Percentiles rank a stretch among this genome's conserved stretches.
Evolutionary conservation across 768 basidiomycete species (phyloP).

Genomic region (Wakefieldia striispora): DNA sequence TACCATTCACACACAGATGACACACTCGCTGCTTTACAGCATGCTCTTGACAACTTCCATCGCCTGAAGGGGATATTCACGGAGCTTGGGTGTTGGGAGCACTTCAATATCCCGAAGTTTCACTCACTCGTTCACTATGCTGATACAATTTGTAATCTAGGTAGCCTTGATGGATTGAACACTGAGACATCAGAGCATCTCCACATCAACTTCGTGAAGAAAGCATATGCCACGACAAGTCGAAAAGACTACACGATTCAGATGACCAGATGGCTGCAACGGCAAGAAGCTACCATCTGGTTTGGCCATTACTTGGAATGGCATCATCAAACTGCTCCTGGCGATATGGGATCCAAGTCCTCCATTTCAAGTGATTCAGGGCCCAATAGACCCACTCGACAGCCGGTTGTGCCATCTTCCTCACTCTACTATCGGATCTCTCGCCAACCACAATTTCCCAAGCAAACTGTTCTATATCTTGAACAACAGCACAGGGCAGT

Average conservation of each 20-base stretch:
- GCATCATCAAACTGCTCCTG: background rate
- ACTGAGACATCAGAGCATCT: background rate
- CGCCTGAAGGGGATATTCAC: background rate
- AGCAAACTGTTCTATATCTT: too few species aligned
- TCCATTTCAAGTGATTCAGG: too few species aligned
- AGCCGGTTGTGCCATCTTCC: too few species aligned
- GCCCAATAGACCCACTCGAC: too few species aligned
- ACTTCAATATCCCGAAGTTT: slow-evolving; percentile 1
- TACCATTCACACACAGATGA: background rate
- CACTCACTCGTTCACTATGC: background rate
- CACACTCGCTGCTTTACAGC: background rate
- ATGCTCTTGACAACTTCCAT: background rate
- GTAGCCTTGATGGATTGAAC: background rate
- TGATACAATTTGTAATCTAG: background rate
- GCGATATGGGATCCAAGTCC: too few species aligned
- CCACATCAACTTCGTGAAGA: background rate
- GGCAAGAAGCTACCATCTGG: background rate
- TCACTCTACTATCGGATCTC: too few species aligned
- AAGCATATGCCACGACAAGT: background rate
- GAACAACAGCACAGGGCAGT: too few species aligned
- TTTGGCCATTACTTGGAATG: background rate
- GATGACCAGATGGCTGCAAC: background rate
- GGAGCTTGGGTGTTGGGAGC: background rate
- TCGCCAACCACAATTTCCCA: too few species aligned
- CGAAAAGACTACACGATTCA: background rate